Base-by-base conservation (phyloP, 2,329 filamentous ascomycete genomes). In the Pezicula neosporulosa region DNA sequence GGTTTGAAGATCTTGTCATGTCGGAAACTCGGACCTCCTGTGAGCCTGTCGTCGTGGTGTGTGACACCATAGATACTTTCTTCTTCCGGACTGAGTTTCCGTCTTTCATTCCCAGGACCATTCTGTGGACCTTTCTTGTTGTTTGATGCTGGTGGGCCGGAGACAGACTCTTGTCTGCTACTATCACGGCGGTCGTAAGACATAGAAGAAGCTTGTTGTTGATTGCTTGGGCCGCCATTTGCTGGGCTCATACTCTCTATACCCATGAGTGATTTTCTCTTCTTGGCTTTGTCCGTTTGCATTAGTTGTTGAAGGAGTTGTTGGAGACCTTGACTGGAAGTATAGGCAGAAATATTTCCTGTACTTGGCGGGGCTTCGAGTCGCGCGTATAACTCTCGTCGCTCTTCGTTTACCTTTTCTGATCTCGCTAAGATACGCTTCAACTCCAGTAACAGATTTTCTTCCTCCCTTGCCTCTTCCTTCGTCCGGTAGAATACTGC, bases 401-500 rank as follows among this genome's bases (percentile, higher is more conserved):
- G 87, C 66, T 97, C 91, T 59, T 90, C 86, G 66, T 95, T 90
- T 65, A 97, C 87, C 51, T 84, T 85, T 60, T 94, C 89, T 57
- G 92, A 89, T 54, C 91, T 85, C 56, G 89, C 86, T 63, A 96
- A 82, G 59, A 99, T 97, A 53, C 94, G 87, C 64, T 95, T 91
- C 50, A 99, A 82, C 66, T 99, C 94, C 52, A 93, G 80, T 16
- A 99, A 79, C 3, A 99, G 74, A 33, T 90, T 87, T 61, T 95
- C 89, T 71, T 99, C 94, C 68, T 99, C 94, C 56, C 89, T 85
- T 24, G 93, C 89, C 70, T 99, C 93, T 56, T 96, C 90, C 56
- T 85, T 86, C 8, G 86, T 88, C 38, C 94, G 83, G 44, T 85
- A 83, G 57, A 97, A 80, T 44, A 92, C 83, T 46, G 87, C 84